A percentile compares a stretch with the other conserved stretches of the same genome.
Evolutionary conservation across 192 early-diverging fungal genomes (phyloP).

Genomic region (Coemansia sp.): DNA sequence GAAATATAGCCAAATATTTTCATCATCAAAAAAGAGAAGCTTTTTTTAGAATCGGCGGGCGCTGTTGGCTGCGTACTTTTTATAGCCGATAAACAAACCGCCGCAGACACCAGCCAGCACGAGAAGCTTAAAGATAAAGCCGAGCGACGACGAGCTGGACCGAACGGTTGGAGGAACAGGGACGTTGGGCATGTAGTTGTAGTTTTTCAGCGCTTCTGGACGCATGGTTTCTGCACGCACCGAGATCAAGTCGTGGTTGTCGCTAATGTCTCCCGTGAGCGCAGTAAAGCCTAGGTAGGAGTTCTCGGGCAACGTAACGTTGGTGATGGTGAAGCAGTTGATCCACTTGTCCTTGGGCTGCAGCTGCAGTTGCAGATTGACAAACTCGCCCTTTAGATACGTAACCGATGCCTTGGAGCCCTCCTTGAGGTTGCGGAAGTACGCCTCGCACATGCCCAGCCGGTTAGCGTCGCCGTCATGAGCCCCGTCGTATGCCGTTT

Average conservation of each 20-base stretch:
- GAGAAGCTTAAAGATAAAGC: constrained; percentile 41
- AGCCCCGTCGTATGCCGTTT: constrained; percentile 77
- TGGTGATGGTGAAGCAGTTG: constrained; percentile 76
- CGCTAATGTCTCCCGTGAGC: constrained; percentile 85
- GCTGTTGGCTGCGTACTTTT: constrained; percentile 42
- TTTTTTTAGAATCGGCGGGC: constrained; percentile 46
- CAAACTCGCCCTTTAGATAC: constrained; percentile 65
- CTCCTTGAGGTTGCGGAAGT: constrained; percentile 70
- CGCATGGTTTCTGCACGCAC: constrained; percentile 47
- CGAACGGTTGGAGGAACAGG: constrained; percentile 1
- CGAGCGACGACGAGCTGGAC: constrained; percentile 19
- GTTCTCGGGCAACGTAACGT: constrained; percentile 74
- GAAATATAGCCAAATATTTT: constrained; percentile 40
- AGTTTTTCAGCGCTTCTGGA: constrained; percentile 47
- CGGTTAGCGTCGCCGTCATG: constrained; percentile 77
- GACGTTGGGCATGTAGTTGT: constrained; percentile 17
- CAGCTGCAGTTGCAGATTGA: constrained; percentile 56
- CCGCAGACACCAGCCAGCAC: constrained; percentile 40
- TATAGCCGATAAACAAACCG: constrained; percentile 48
- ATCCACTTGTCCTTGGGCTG: constrained; percentile 67
- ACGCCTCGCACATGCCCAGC: constrained; percentile 66
- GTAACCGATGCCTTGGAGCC: constrained; percentile 67
- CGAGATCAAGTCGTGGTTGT: constrained; percentile 57
- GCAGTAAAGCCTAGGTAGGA: constrained; percentile 91
- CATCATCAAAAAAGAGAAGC: constrained; percentile 14